Evolutionary conservation across 805 yeast genomes (phyloP).

Genomic region (Nakazawaea ishiwadae): DNA sequence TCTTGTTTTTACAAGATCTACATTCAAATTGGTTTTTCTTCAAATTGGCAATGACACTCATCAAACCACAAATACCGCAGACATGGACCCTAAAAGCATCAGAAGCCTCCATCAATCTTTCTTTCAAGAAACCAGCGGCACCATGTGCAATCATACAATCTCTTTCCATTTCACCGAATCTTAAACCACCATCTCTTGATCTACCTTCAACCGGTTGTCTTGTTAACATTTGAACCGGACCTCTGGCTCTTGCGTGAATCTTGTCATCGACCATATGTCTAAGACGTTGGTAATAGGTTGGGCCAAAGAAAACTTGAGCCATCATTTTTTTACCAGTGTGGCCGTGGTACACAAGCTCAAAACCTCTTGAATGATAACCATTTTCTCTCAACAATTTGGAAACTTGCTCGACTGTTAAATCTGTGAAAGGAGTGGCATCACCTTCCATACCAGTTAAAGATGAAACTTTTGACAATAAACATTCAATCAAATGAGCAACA

Average conservation of each 20-base stretch:
- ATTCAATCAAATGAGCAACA: slow-evolving; percentile 98
- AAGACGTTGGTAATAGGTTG: slow-evolving; percentile 96
- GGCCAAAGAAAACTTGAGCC: slow-evolving; percentile 99
- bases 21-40: slow-evolving; percentile 98
- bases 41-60: slow-evolving; percentile 95
- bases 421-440: slow-evolving; percentile 99
- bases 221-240: slow-evolving; percentile 95
- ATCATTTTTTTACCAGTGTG: slow-evolving; percentile 97
- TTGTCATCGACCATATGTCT: slow-evolving; percentile 99
- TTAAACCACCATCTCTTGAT: slow-evolving; percentile 97
- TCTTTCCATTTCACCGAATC: slow-evolving; percentile 99
- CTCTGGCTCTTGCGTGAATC: slow-evolving; percentile 98
- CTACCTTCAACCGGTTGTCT: slow-evolving; percentile 99
- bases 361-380: slow-evolving; percentile 97
- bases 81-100: slow-evolving; percentile 98
- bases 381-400: slow-evolving; percentile 89
- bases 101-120: slow-evolving; percentile 97
- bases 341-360: slow-evolving; percentile 97
- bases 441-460: slow-evolving; percentile 95
- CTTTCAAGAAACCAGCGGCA: slow-evolving; percentile 97
- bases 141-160: slow-evolving; percentile 99
- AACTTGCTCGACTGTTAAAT: slow-evolving; percentile 96
- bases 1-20: slow-evolving; percentile 97
- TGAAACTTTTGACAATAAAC: slow-evolving; percentile 92
- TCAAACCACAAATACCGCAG: slow-evolving; percentile 97